Evolutionary conservation across 2,329 filamentous ascomycete species (phyloP), one percentile per base, ranked within the genome.

Genomic region (Beauveria bassiana): DNA sequence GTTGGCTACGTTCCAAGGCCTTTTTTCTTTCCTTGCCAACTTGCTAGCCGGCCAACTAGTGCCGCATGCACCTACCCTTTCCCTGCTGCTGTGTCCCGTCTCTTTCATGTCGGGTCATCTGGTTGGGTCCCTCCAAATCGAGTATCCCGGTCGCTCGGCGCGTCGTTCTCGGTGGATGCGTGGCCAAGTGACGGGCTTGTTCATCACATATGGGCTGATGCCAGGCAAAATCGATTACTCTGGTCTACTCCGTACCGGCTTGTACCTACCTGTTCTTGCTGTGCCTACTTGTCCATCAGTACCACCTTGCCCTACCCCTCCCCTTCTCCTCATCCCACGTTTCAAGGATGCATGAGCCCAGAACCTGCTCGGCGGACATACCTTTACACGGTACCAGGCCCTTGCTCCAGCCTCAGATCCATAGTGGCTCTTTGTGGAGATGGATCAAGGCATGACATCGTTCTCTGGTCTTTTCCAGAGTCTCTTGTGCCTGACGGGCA

Each of bases 141-240:
- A 59, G 57, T 59, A 59, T 59, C 57, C 57, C 57, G 57, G 31
- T 34, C 31, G 31, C 31, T 52, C 12, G 55, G 16, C 34, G 24
- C 20, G 51, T 53, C 10, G 8, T 9, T 42, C 20, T 28, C 38
- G 34, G 20, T n/a, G 14, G 16, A 4, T 22, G 34, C 22, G 5
- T 26, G 31, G 45, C 16, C 45, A 42, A 24, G 42, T 26, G 20
- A 10, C 43, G 42, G 26, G 10, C 54, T 12, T 34, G 12, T 34
- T 34, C 14, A 46, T 57, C 28, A 26, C 57, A 42, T 34, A 59
- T 34, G 46, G 45, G 24, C 20, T 42, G 55, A 38, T 50, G 46
- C 55, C 55, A 43, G n/a, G 46, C 43, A 57, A 12, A 28, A n/a
- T 10, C 14, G 6, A 10, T 38, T 24, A 38, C 54, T 22, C 20